A percentile compares a stretch with the other conserved stretches of the same genome.
Evolutionary conservation across 2,329 filamentous ascomycete species (phyloP).

Genomic region (Aotearoamyces nothofagi): DNA sequence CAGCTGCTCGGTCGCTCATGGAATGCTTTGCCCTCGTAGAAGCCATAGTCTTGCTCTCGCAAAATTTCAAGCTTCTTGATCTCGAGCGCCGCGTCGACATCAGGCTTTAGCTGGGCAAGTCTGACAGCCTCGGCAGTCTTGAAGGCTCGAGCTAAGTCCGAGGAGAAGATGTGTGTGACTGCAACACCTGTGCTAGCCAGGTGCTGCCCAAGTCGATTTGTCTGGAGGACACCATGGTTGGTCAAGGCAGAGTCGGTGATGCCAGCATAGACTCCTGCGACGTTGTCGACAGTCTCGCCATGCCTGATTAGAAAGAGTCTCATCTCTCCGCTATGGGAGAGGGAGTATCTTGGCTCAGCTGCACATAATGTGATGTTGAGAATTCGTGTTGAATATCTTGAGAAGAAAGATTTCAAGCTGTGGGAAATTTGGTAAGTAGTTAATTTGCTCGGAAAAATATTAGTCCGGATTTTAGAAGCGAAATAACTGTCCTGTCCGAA

Average conservation of each 20-base stretch:
- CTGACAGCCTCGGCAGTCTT: conserved; percentile 55
- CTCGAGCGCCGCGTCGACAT: conserved; percentile 2
- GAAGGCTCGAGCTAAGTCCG: conserved; percentile 58
- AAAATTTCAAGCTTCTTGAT: conserved; percentile 26
- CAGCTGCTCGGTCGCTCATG: conserved; percentile 22
- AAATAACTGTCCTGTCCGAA: no score
- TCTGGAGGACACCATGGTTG: conserved; percentile 67
- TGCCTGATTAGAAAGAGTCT: conserved; percentile 68
- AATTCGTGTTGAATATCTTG: no score
- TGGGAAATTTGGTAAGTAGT: no score
- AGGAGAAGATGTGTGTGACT: conserved; percentile 60
- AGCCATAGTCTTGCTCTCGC: conserved; percentile 63
- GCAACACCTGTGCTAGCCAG: conserved; percentile 48
- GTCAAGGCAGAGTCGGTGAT: conserved; percentile 69
- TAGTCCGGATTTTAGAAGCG: no score
- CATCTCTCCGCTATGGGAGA: conserved; percentile 32
- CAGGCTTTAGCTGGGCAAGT: conserved; percentile 29
- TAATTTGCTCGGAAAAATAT: no score
- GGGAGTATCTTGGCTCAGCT: no score
- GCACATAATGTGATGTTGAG: no score
- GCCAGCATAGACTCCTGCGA: conserved; percentile 65
- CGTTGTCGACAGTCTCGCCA: conserved; percentile 83
- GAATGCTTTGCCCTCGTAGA: conserved; percentile 50
- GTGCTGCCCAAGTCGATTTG: conserved; percentile 51
- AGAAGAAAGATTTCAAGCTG: no score